A percentile compares a stretch with the other conserved stretches of the same genome.
Evolutionary conservation across 2,329 filamentous ascomycete species (phyloP).

Genomic region (Lachnellula hyalina): DNA sequence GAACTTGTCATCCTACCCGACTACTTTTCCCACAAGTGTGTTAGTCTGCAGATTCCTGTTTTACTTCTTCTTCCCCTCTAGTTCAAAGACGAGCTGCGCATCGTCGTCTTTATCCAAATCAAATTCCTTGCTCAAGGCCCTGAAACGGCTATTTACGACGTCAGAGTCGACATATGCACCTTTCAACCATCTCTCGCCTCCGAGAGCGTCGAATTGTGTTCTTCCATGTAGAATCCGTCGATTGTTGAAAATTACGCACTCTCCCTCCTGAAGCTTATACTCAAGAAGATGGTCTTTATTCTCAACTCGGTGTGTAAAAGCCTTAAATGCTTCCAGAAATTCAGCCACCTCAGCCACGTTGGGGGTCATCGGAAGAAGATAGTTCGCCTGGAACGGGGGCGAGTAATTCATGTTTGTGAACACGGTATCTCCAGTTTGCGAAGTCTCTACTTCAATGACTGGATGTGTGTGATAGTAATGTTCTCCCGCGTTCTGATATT

Average conservation of each 20-base stretch:
- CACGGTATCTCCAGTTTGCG: neutral
- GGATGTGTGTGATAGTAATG: constrained; percentile 56
- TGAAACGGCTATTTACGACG: constrained; percentile 46
- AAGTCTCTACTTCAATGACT: constrained; percentile 41
- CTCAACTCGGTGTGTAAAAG: constrained; percentile 58
- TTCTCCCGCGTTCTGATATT: constrained; percentile 62
- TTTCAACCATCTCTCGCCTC: constrained; percentile 73
- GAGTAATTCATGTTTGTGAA: constrained; percentile 56
- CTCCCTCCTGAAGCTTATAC: constrained; percentile 69
- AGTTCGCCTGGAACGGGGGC: constrained; percentile 68
- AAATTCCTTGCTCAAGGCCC: constrained; percentile 31
- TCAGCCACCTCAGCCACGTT: constrained; percentile 11
- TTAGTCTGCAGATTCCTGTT: neutral
- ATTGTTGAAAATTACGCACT: constrained; percentile 94
- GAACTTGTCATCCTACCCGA: no score
- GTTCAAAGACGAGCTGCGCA: neutral
- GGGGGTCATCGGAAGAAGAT: constrained; percentile 31
- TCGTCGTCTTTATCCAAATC: neutral
- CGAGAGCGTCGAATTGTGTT: constrained; percentile 61
- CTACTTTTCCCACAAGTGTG: no score
- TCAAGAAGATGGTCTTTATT: constrained; percentile 56
- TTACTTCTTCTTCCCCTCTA: neutral
- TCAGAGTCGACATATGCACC: constrained; percentile 77
- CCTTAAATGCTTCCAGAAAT: constrained; percentile 36
- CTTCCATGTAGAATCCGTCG: constrained; percentile 79